phyloP scores from a whole-genome alignment of 169 alveolate genomes.

The Fabrea salina region DNA sequence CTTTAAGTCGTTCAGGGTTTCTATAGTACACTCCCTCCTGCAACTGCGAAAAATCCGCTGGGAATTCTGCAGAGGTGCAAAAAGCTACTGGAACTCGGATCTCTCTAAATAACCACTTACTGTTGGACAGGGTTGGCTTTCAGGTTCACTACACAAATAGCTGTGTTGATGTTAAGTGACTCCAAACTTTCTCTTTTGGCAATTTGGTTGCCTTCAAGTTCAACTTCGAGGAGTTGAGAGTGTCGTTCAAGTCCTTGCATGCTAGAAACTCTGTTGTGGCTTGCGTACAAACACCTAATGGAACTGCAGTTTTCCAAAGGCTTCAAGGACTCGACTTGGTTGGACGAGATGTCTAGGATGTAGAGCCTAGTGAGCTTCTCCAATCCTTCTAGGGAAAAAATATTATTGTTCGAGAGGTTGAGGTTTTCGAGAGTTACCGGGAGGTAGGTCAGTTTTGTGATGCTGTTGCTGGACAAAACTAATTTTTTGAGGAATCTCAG shows the following conservation, averaged over 20 bases:
- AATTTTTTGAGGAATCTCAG: constrained; percentile 29
- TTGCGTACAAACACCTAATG: constrained; percentile 14
- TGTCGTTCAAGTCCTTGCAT: constrained; percentile 1
- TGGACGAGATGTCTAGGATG: constrained; percentile 3
- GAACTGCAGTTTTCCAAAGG: not conserved
- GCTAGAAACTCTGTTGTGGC: not conserved
- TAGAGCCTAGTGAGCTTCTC: not conserved
- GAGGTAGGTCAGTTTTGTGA: not conserved
- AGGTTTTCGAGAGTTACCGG: not conserved
- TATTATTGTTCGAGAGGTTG: not conserved
- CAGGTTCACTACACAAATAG: constrained; percentile 3
- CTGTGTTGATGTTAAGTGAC: not conserved
- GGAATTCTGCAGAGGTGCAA: not conserved
- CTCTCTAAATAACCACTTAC: not conserved
- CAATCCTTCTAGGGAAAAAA: not conserved
- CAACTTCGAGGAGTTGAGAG: not conserved
- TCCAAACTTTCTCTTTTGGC: not conserved
- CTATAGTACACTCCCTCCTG: constrained; percentile 8
- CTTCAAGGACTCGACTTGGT: not conserved
- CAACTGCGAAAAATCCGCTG: not conserved
- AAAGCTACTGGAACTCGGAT: not conserved
- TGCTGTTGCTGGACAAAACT: not conserved
- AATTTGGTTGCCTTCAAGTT: not conserved
- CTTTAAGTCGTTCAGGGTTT: not conserved
- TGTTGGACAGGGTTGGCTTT: not conserved